phyloP scores from a whole-genome alignment of 805 yeast genomes.

The Monosporozyma servazzii region DNA sequence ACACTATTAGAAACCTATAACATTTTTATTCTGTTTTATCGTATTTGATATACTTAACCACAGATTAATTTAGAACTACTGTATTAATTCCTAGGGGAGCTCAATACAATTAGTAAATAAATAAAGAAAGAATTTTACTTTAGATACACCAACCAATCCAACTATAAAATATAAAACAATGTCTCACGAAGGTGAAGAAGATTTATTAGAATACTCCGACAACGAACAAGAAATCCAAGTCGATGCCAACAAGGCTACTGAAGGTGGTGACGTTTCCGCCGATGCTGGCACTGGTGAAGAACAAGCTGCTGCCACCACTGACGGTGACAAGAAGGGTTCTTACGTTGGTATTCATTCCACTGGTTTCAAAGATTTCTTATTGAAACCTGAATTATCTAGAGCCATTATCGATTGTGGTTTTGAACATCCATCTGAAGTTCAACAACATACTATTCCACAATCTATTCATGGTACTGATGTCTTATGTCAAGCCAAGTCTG shows the following conservation, averaged over 20 bases:
- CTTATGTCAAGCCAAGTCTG: constrained; percentile 97
- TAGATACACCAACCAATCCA: not conserved
- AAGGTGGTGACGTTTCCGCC: constrained; percentile 22
- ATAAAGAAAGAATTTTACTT: not conserved
- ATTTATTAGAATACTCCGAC: constrained; percentile 96
- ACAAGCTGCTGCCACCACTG: constrained; percentile 38
- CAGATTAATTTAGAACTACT: not conserved
- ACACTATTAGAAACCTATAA: not conserved
- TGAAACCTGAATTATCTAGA: constrained; percentile 93
- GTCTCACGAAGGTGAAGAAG: constrained; percentile 99
- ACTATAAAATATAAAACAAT: constrained; percentile 28
- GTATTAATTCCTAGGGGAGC: constrained; percentile 1
- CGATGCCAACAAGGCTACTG: constrained; percentile 39
- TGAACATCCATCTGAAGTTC: constrained; percentile 99
- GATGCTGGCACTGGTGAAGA: constrained; percentile 23
- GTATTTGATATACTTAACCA: not conserved
- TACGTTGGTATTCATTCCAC: constrained; percentile 98
- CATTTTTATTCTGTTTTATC: not conserved
- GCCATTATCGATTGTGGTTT: constrained; percentile 99
- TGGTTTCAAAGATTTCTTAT: constrained; percentile 93
- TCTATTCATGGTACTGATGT: constrained; percentile 97
- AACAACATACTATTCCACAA: constrained; percentile 97
- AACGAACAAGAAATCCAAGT: constrained; percentile 86
- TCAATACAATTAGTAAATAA: not conserved
- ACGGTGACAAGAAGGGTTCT: constrained; percentile 85